Evolutionary conservation across 2,329 filamentous ascomycete genomes (phyloP).

Genomic region (Dothidotthia symphoricarpi): DNA sequence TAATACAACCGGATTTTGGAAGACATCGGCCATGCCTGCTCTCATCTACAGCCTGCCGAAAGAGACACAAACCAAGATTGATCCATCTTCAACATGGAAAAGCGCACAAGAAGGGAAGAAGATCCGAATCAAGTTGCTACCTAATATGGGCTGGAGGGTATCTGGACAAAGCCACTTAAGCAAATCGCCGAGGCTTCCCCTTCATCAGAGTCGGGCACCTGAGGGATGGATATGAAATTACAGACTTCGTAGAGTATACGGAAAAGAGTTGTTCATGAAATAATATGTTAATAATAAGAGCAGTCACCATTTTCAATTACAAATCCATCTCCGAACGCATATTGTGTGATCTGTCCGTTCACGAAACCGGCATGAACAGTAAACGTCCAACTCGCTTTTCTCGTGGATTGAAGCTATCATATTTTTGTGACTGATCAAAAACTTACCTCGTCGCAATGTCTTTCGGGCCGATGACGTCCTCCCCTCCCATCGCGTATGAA

Average conservation of each 20-base stretch:
- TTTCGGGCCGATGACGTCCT: too few relatives aligned
- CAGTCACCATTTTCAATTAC: too few relatives aligned
- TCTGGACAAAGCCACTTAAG: conserved; percentile 11
- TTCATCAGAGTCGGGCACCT: not conserved
- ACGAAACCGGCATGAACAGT: too few relatives aligned
- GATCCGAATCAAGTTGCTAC: conserved; percentile 12
- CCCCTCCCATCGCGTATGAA: too few relatives aligned
- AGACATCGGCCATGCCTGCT: conserved; percentile 33
- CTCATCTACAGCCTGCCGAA: conserved; percentile 27
- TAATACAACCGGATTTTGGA: conserved; percentile 22
- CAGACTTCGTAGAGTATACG: not conserved
- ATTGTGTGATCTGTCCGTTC: too few relatives aligned
- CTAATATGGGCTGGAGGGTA: conserved; percentile 18
- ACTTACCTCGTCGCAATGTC: too few relatives aligned
- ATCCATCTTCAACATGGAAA: conserved; percentile 2
- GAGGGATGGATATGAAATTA: conserved; percentile 9
- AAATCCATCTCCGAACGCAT: too few relatives aligned
- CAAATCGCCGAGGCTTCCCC: conserved; percentile 5
- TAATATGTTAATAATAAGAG: too few relatives aligned
- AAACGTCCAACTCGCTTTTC: too few relatives aligned
- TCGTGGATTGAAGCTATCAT: too few relatives aligned
- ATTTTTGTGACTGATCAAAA: too few relatives aligned
- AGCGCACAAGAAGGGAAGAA: conserved; percentile 5
- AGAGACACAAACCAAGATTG: conserved; percentile 15
- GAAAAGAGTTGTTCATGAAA: not conserved